A percentile compares a stretch with the other conserved stretches of the same genome.
phyloP scores from a whole-genome alignment of 441 rosid species.

The Adansonia gregorii region DNA sequence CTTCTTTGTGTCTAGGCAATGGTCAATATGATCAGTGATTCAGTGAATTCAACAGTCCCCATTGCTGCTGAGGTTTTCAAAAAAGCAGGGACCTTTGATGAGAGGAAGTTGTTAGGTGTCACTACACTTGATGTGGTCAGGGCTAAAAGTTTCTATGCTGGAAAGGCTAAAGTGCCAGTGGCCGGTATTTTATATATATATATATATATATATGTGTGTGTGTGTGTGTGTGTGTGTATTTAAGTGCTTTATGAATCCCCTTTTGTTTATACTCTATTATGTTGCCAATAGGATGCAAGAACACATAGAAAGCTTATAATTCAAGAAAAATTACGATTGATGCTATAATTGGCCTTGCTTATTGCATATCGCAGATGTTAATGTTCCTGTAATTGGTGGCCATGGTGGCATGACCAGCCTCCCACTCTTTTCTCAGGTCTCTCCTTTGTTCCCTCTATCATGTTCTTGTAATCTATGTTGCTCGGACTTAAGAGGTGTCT shows the following conservation, averaged over 20 bases:
- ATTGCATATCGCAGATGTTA: slow-evolving; percentile 52
- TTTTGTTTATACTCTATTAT: not conserved
- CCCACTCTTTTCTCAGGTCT: slow-evolving; percentile 80
- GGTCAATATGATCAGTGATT: slow-evolving; percentile 87
- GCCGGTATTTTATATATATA: not conserved
- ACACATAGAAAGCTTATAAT: no score
- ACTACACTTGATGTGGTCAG: slow-evolving; percentile 94
- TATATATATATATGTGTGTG: no score
- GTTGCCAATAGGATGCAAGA: not conserved
- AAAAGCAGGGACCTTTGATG: slow-evolving; percentile 82
- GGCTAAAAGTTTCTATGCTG: slow-evolving; percentile 89
- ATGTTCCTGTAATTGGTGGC: slow-evolving; percentile 91
- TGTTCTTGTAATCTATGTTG: no score
- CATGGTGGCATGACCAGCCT: slow-evolving; percentile 96
- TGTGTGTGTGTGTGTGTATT: no score
- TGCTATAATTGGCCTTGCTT: not conserved
- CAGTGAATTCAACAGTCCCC: slow-evolving; percentile 91
- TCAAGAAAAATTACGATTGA: not conserved
- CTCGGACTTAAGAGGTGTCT: no score
- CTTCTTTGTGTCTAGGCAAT: slow-evolving; percentile 49
- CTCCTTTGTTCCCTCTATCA: not conserved
- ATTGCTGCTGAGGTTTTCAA: slow-evolving; percentile 87
- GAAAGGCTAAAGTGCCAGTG: slow-evolving; percentile 49
- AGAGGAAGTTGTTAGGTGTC: slow-evolving; percentile 76
- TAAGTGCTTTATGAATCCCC: not conserved